Conservation (phyloP, 352 stramenopile species). For the Blastocystis sp. region DNA sequence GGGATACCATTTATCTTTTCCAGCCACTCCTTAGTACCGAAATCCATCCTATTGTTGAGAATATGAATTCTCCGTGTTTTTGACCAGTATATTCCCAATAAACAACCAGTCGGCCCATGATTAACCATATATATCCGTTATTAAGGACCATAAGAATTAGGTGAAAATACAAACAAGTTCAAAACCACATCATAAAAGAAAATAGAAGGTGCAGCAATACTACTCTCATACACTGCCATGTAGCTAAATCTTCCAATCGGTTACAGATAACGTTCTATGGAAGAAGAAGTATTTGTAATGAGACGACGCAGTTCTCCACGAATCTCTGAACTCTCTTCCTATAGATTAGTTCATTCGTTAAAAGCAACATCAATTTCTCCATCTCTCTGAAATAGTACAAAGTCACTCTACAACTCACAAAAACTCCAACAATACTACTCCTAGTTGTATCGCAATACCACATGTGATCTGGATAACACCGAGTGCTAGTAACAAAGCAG, state of each 20-base stretch:
- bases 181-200: no score
- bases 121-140: no score
- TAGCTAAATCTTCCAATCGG: background rate
- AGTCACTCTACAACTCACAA: background rate
- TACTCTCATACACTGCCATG: no score
- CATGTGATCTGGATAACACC: background rate
- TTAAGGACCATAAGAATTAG: no score
- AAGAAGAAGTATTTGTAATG: slow-evolving; percentile 16
- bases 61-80: no score
- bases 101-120: no score
- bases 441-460: background rate
- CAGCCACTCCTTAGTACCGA: no score
- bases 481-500: background rate
- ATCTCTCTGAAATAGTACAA: background rate
- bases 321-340: background rate
- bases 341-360: background rate
- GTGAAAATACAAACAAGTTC: no score
- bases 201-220: no score
- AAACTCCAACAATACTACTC: background rate
- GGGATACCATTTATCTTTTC: no score
- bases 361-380: background rate
- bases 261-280: slow-evolving; percentile 41
- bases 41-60: no score
- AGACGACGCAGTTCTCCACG: background rate
- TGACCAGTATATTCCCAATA: no score